phyloP scores from a whole-genome alignment of 2,329 filamentous ascomycete species.

The Davidsoniella neocaledoniae region DNA sequence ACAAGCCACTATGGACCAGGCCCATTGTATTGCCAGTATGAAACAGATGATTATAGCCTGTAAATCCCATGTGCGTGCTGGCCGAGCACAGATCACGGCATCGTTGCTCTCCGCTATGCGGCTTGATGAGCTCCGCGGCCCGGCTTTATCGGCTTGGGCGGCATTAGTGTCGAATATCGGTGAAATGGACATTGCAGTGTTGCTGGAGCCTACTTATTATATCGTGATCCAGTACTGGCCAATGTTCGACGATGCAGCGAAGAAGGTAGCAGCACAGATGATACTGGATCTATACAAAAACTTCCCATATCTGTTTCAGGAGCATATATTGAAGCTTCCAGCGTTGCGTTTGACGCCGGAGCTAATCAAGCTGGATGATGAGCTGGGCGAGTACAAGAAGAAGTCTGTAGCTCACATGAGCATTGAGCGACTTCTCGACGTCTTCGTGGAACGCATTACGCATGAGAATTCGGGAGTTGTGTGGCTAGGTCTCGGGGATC shows the following conservation, averaged over 20 bases:
- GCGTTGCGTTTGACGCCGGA: conserved; percentile 55
- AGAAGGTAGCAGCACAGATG: conserved; percentile 41
- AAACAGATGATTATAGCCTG: conserved; percentile 74
- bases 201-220: conserved; percentile 81
- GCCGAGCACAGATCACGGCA: conserved; percentile 86
- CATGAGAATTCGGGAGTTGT: conserved; percentile 83
- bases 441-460: conserved; percentile 56
- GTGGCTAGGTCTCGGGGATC: conserved; percentile 60
- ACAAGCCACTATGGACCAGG: conserved; percentile 49
- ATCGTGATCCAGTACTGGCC: conserved; percentile 71
- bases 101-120: conserved; percentile 74
- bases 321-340: conserved; percentile 59
- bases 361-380: conserved; percentile 49
- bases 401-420: conserved; percentile 33
- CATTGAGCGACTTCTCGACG: conserved; percentile 19
- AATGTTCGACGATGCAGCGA: conserved; percentile 43
- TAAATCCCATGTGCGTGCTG: conserved; percentile 55
- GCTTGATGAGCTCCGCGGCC: conserved; percentile 54
- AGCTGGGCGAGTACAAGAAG: conserved; percentile 26
- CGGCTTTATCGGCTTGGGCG: conserved; percentile 72
- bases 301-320: conserved; percentile 42
- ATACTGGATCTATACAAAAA: conserved; percentile 49
- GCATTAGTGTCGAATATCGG: conserved; percentile 59
- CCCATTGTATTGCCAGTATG: conserved; percentile 63
- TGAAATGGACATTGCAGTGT: conserved; percentile 58